A percentile compares a stretch with the other conserved stretches of the same genome.
phyloP scores from a whole-genome alignment of 352 stramenopile genomes.

The Plasmopara halstedii region DNA sequence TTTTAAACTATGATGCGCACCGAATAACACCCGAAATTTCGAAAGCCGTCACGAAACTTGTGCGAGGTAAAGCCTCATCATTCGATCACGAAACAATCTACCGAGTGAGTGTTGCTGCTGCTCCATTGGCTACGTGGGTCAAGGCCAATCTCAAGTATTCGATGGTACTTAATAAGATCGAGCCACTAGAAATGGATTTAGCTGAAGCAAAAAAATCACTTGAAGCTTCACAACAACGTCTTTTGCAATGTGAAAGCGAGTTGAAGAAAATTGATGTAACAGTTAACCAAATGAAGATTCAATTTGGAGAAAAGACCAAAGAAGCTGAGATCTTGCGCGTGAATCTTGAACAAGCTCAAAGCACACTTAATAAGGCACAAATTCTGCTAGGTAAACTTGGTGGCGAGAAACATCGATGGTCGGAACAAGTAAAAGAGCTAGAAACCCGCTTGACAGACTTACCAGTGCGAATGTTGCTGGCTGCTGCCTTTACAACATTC shows the following conservation, averaged over 20 bases:
- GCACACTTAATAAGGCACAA: slow-evolving; percentile 88
- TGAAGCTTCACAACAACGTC: slow-evolving; percentile 79
- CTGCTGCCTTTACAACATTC: slow-evolving; percentile 90
- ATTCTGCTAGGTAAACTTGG: slow-evolving; percentile 84
- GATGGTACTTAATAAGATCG: slow-evolving; percentile 94
- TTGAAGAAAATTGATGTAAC: slow-evolving; percentile 87
- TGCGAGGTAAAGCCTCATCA: slow-evolving; percentile 89
- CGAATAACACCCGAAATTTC: slow-evolving; percentile 88
- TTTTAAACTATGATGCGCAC: slow-evolving; percentile 93
- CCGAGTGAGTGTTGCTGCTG: slow-evolving; percentile 89
- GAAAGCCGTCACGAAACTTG: slow-evolving; percentile 87
- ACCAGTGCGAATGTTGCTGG: slow-evolving; percentile 87
- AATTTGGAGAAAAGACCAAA: slow-evolving; percentile 90
- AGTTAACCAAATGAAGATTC: slow-evolving; percentile 84
- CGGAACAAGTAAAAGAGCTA: slow-evolving; percentile 84
- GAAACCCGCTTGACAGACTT: slow-evolving; percentile 69
- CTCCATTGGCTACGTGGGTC: slow-evolving; percentile 92
- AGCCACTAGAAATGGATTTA: slow-evolving; percentile 88
- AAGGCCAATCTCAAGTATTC: slow-evolving; percentile 94
- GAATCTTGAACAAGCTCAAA: slow-evolving; percentile 84
- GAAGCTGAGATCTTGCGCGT: slow-evolving; percentile 89
- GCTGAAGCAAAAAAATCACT: slow-evolving; percentile 83
- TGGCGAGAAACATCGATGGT: slow-evolving; percentile 90
- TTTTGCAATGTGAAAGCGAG: slow-evolving; percentile 87
- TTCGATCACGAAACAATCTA: slow-evolving; percentile 94